Conservation (phyloP, 805 yeast species). For the Teunomyces aglyptinius region DNA sequence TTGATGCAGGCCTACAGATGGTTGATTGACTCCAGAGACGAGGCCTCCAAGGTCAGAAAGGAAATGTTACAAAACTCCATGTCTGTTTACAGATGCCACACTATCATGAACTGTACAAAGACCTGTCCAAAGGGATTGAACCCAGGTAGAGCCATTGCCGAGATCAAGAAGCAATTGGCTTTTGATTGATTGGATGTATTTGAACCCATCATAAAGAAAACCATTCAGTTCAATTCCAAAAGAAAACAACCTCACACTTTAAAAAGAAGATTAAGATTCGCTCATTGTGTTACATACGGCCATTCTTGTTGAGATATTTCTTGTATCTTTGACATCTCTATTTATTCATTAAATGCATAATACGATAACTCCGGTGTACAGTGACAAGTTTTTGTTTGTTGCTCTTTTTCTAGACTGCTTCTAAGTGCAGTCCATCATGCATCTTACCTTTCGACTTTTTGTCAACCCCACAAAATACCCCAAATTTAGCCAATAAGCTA, state of each 20-base stretch:
- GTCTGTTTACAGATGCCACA: conserved; percentile 98
- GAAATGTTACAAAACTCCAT: conserved; percentile 93
- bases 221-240: background rate
- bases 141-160: conserved; percentile 97
- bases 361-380: conserved; percentile 1
- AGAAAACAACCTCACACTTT: background rate
- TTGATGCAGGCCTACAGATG: conserved; percentile 99
- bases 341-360: conserved; percentile 4
- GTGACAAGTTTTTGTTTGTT: background rate
- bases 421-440: too few relatives aligned
- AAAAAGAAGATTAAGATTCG: background rate
- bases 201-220: background rate
- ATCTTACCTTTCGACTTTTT: too few relatives aligned
- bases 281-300: background rate
- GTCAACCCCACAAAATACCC: conserved; percentile 1
- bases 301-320: conserved; percentile 1
- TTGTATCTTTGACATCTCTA: conserved; percentile 3
- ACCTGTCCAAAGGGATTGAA: conserved; percentile 99
- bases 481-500: background rate
- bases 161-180: conserved; percentile 91
- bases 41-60: conserved; percentile 77
- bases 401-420: background rate
- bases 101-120: conserved; percentile 97
- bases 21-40: conserved; percentile 96
- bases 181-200: conserved; percentile 45